phyloP scores from a whole-genome alignment of 441 rosid species.

The Pelargonium cotyledonis region DNA sequence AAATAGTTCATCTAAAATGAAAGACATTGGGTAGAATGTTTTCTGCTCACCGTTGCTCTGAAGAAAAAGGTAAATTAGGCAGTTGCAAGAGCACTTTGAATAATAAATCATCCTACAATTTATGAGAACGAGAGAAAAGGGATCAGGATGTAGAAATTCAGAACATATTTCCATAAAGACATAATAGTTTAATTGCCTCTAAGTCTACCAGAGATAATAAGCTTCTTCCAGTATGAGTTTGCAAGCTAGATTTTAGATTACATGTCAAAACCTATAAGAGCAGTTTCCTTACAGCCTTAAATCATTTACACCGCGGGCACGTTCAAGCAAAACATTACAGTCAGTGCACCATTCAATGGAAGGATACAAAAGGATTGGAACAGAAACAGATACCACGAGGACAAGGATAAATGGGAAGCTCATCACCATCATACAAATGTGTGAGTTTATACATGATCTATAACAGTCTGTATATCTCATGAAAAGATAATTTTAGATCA shows the following conservation, averaged over 20 bases:
- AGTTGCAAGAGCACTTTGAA: slow-evolving; percentile 73
- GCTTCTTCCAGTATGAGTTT: neutral
- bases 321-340: neutral
- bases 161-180: neutral
- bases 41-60: slow-evolving; percentile 41
- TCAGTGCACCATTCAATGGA: no score
- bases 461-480: no score
- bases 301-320: neutral
- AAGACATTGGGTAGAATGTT: slow-evolving; percentile 20
- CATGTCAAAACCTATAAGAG: neutral
- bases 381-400: no score
- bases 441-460: no score
- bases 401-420: no score
- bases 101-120: slow-evolving; percentile 68
- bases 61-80: slow-evolving; percentile 32
- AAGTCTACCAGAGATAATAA: neutral
- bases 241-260: neutral
- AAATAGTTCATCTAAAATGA: slow-evolving; percentile 12
- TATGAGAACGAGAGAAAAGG: slow-evolving; percentile 17
- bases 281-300: neutral
- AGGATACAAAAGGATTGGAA: no score
- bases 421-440: no score
- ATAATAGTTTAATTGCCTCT: no score
- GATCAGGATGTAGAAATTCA: slow-evolving; percentile 9
- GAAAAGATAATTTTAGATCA: no score